Base-by-base conservation (phyloP, 495 filamentous ascomycete genomes). In the Pseudevernia furfuracea region DNA sequence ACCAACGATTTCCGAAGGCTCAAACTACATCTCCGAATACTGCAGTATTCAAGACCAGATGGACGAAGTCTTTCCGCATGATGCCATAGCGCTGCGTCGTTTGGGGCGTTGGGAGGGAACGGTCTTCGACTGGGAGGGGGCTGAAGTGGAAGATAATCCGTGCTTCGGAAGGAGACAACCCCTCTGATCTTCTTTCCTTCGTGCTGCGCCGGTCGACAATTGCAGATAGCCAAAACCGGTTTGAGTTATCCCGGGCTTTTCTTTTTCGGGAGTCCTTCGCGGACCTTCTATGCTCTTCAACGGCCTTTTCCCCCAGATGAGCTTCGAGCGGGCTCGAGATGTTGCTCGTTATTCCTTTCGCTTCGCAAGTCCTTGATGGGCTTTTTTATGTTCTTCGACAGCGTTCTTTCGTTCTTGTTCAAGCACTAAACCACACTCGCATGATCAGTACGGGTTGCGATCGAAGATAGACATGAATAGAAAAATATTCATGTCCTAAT, bases 41-140 rank as follows among this genome's bases (percentile, higher is more conserved):
- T 55, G 52, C 30, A 55, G 34, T 30, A 55, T 55, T 2, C 52
- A 55, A n/a, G 52, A 55, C 15, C 52, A 55, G 30, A 52, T 52
- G 48, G 48, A 52, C 48, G 25, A 17, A 2, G 1, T 28, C 25
- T 52, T 14, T 6, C 2, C 0, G 8, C 11, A 28, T 8, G 25
- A 52, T 17, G 48, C 48, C 17, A 28, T 4, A 30, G 48, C 48
- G 25, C 25, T 52, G 25, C 48, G 48, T 52, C 48, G 48, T 52
- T 17, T 52, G 17, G 19, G 52, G 30, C 28, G 14, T 36, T 55
- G 52, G 52, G 30, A 19, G 6, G 52, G 52, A 55, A 55, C 52
- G 8, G 6, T 55, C 1, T 34, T 55, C 28, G 52, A 55, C 52
- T 55, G 52, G 52, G 52, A 32, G 30, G 14, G 3, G 30, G 52